Evolutionary conservation across 768 basidiomycete genomes (phyloP).

Genomic region (Hysterangium stoloniferum): DNA sequence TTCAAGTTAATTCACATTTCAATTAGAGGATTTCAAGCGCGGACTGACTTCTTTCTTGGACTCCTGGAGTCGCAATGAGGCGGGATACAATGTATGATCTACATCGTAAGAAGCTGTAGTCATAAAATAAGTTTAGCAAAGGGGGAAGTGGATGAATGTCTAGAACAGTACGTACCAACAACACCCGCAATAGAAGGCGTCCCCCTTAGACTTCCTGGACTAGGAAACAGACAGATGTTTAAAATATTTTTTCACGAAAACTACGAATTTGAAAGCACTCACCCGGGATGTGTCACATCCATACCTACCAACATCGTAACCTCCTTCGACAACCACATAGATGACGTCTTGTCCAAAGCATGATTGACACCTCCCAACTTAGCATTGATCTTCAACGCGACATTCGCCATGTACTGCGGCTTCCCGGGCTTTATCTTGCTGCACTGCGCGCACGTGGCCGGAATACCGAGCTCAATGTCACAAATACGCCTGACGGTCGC

Average conservation of each 20-base stretch:
- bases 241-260: slow-evolving; percentile 9
- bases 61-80: slow-evolving; percentile 60
- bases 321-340: slow-evolving; percentile 57
- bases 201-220: slow-evolving; percentile 63
- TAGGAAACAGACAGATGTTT: slow-evolving; percentile 39
- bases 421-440: slow-evolving; percentile 68
- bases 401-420: slow-evolving; percentile 77
- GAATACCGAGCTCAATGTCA: slow-evolving; percentile 58
- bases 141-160: background rate
- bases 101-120: slow-evolving; percentile 31
- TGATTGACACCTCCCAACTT: slow-evolving; percentile 83
- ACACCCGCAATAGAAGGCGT: slow-evolving; percentile 81
- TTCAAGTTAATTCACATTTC: background rate
- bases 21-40: background rate
- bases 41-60: slow-evolving; percentile 61
- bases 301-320: slow-evolving; percentile 82
- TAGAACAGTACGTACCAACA: slow-evolving; percentile 45
- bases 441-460: slow-evolving; percentile 69
- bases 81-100: slow-evolving; percentile 70
- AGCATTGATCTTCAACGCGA: slow-evolving; percentile 74
- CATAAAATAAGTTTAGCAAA: background rate
- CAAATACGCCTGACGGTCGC: slow-evolving; percentile 74
- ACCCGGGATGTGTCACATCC: slow-evolving; percentile 31
- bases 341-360: slow-evolving; percentile 43
- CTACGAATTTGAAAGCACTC: background rate